Evolutionary conservation across 805 yeast genomes (phyloP), one percentile per base, ranked within the genome.

Genomic region (Metschnikowia koreensis): DNA sequence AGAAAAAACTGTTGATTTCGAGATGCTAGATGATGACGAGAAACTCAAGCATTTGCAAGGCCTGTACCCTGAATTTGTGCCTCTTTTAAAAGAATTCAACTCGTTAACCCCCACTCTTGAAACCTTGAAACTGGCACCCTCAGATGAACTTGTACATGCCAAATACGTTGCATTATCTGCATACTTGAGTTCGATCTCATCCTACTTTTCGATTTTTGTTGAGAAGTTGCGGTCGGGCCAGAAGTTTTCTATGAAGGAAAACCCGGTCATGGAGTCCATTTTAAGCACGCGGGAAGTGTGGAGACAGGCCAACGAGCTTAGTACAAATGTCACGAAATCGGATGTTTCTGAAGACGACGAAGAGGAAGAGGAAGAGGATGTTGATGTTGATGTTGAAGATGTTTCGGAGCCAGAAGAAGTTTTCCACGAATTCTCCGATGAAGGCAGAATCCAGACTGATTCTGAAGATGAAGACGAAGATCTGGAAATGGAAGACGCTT

Each of bases 231-330:
- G 73, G 41, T 73, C 73, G 22, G 84, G 81, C 28, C 86, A 82
- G 47, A 73, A 77, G 3, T 80, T 83, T 54, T 66, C 75, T 34
- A 83, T 92, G 86, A 90, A 89, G 60, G 96, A 89, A 50, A 93
- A 87, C 58, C 87, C 93, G 2, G 86, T 93, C 1, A 93, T 94
- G 97, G 91, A 89, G 62, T 81, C 87, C 29, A 84, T 93, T 34
- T 72, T 93, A 48, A 83, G 87, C 48, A 78, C 94, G 2, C 80
- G 96, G 58, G 97, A 93, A 63, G 78, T 89, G 15, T 92, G 97
- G 97, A 81, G 94, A 64, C 92, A 87, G 61, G 96, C 96, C 5
- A 76, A 71, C 44, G 81, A 74, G 54, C 53, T 57, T 54, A 48
- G 34, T 44, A 17, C 41, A 26, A 29, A 36, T 7, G 22, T 13